Evolutionary conservation across 2,329 filamentous ascomycete genomes (phyloP).

Genomic region (Biscogniauxia mediterranea): DNA sequence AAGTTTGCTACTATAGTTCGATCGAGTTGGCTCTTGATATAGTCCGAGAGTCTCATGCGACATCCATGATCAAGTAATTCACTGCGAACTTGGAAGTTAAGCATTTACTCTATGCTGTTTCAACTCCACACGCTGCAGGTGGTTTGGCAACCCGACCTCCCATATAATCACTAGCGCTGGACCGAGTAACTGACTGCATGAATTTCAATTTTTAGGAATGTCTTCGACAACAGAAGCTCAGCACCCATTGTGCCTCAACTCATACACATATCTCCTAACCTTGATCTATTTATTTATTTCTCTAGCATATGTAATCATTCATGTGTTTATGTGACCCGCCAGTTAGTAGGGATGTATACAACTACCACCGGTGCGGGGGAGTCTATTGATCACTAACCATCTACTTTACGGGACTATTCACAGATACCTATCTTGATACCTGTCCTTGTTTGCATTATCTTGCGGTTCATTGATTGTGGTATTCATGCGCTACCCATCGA

Average conservation of each 20-base stretch:
- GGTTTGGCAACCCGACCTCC: not conserved
- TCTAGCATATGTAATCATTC: too few relatives aligned
- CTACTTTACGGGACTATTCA: too few relatives aligned
- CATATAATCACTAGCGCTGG: not conserved
- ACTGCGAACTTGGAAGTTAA: not conserved
- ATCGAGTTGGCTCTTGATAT: not conserved
- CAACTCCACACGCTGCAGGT: not conserved
- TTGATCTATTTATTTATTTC: too few relatives aligned
- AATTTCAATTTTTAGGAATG: not conserved
- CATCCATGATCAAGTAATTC: not conserved
- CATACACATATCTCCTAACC: too few relatives aligned
- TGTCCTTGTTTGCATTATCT: not conserved
- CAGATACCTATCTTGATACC: too few relatives aligned
- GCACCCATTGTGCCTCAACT: too few relatives aligned
- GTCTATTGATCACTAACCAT: not conserved
- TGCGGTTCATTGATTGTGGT: not conserved
- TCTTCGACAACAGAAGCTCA: not conserved
- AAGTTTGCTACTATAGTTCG: not conserved
- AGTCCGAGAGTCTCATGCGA: not conserved
- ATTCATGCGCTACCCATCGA: not conserved
- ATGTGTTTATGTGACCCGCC: not conserved
- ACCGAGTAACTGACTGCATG: not conserved
- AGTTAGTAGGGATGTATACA: not conserved
- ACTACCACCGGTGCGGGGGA: not conserved
- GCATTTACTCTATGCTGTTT: not conserved